Base-by-base conservation (phyloP, 345 rosid genomes). In the Dipteronia dyeriana region DNA sequence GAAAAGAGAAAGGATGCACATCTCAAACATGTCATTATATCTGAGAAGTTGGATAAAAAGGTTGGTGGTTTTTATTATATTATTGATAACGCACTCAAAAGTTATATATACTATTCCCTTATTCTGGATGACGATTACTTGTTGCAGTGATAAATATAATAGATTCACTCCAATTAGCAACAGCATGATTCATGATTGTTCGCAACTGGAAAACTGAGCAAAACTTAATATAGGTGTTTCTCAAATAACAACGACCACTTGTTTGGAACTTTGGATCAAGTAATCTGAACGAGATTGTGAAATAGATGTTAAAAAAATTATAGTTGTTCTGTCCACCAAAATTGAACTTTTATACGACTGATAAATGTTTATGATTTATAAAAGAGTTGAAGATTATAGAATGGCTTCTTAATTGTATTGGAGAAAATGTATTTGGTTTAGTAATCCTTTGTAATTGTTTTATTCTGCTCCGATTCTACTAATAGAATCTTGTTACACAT, bases 1-100 rank as follows among this genome's bases (percentile, higher is more conserved):
- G 88, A 90, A 83, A 94, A 82, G 74, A 90, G 99, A 81, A 92
- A 92, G 79, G 99, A 96, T 81, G 92, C 95, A 64, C 89, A 81
- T 74, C 88, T 92, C 73, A 91, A 87, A 75, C 86, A 96, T 43
- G 97, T 92, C 57, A 87, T 92, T 74, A 87, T 96, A 59, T 92
- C 97, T 14, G 99, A 96, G 80, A 96, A 88, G 84, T 67, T 90
- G 67, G 97, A 94, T 84, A 92, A 89, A 81, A 92, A 85, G 97
- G 99, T 96, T 45, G 83, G 83, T 79, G 53, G 13, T 49, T 19
- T 69, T 56, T 10, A 10, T 41, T 82, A 47, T 51, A 10, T 77
- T 4, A 67, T 72, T 82, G 16, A 16, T 34, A 12, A 25, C 12
- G 75, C 67, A 43, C 62, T 57, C 11, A 47, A 10, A 13, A 16